Evolutionary conservation across 768 basidiomycete genomes (phyloP), one percentile per base, ranked within the genome.

Genomic region (Leccinum variicolor): DNA sequence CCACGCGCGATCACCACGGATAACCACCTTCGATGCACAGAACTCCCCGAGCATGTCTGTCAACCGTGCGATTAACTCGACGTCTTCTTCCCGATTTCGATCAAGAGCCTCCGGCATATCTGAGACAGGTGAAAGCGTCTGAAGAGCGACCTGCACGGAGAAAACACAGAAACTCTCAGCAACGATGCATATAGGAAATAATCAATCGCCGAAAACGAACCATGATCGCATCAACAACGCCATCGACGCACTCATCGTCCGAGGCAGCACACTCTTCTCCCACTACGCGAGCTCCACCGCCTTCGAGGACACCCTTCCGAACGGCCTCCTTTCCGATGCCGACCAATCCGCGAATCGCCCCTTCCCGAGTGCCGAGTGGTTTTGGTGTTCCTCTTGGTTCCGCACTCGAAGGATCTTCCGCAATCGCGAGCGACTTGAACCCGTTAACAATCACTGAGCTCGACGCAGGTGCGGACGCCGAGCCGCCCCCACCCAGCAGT

Each of bases 321-420:
- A 93, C 84, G 10, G 92, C 92, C 60, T 92, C 90, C 64, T 90
- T 87, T 0, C 92, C 92, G 3, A 95, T 86, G 15, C 88, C 89
- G 23, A 90, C 80, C 29, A 97, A 79, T 17, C 93, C 93, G 2
- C 94, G 84, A 34, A 98, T 85, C 0, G 95, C 92, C 45, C 96
- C 94, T 72, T 95, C 91, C 54, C 94, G 81, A 7, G 92, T 90
- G 6, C 92, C 93, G 19, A 84, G 79, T 58, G 84, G 84, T 70
- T 90, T 90, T n/a, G 69, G 63, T n/a, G 61, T 56, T 4, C 63
- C 69, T 36, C 53, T 61, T 5, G 61, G 49, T 11, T 81, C 85
- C 8, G 83, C 75, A 3, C 81, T 83, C 0, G 65, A 61, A 23
- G 61, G 26, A 6, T 31, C 63, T 51, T 67, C 60, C 2, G 59